phyloP scores from a whole-genome alignment of 495 filamentous ascomycete genomes.

The Parmelia sp. region DNA sequence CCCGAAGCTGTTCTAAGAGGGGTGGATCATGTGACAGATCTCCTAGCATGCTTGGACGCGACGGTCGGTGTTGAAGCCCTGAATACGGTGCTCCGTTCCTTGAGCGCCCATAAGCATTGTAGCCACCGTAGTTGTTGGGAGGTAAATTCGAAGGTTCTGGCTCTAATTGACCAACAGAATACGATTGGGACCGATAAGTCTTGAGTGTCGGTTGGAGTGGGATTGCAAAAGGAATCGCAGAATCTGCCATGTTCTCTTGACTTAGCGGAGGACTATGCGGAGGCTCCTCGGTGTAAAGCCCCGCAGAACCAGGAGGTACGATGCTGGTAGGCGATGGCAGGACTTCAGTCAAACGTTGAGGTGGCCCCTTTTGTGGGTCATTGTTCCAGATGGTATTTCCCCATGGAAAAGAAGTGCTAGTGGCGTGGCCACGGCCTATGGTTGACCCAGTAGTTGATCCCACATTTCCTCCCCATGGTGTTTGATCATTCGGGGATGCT shows the following conservation, averaged over 20 bases:
- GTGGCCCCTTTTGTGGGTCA: conserved; percentile 67
- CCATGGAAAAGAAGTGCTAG: conserved; percentile 60
- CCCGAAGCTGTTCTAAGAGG: conserved; percentile 69
- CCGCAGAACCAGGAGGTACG: conserved; percentile 44
- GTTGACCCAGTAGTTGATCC: conserved; percentile 43
- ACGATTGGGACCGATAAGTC: conserved; percentile 91
- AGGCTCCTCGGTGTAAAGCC: conserved; percentile 41
- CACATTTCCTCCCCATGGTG: conserved; percentile 54
- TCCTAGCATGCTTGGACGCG: conserved; percentile 77
- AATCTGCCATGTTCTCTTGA: conserved; percentile 50
- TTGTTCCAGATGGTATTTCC: conserved; percentile 69
- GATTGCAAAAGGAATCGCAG: conserved; percentile 75
- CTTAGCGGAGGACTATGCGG: conserved; percentile 48
- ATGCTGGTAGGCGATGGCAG: conserved; percentile 70
- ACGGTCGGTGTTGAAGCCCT: conserved; percentile 72
- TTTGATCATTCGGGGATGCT: conserved; percentile 63
- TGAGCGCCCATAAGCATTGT: conserved; percentile 38
- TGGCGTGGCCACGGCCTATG: conserved; percentile 54
- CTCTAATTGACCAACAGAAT: conserved; percentile 89
- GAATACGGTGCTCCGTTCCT: conserved; percentile 53
- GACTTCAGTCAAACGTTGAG: conserved; percentile 65
- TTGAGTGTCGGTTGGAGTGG: conserved; percentile 87
- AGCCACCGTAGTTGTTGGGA: conserved; percentile 40
- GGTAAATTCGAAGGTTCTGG: conserved; percentile 49
- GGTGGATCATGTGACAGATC: conserved; percentile 66